phyloP scores from a whole-genome alignment of 176 grass and related monocot genomes.

The Zea luxurians region DNA sequence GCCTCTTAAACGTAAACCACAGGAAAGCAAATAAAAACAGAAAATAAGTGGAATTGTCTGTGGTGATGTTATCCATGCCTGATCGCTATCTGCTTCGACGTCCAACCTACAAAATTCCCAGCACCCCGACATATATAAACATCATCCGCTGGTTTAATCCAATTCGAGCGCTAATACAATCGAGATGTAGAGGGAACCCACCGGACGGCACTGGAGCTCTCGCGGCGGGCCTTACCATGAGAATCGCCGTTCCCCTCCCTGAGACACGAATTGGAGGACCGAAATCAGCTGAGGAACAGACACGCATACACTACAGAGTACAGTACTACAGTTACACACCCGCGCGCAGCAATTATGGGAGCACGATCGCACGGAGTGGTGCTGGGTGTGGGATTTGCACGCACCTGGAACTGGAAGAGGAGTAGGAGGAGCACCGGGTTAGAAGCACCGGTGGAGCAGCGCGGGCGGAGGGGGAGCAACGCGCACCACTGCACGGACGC shows the following conservation, averaged over 20 bases:
- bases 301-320: not conserved
- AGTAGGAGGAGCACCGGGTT: not conserved
- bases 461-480: not conserved
- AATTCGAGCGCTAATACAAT: not conserved
- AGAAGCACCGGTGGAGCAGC: not conserved
- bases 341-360: not conserved
- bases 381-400: not conserved
- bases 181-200: not conserved
- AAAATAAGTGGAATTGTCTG: not conserved
- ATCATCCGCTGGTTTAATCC: not conserved
- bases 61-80: conserved; percentile 12
- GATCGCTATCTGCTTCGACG: not conserved
- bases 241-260: conserved; percentile 9
- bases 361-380: not conserved
- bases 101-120: conserved; percentile 15
- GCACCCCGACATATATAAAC: not conserved
- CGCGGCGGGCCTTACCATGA: not conserved
- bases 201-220: not conserved
- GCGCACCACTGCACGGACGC: not conserved
- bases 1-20: conserved; percentile 1
- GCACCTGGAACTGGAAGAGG: conserved; percentile 32
- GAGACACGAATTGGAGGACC: not conserved
- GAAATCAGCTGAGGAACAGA: not conserved
- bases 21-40: not conserved
- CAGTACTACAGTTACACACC: too few relatives aligned